Evolutionary conservation across 1,284 basidiomycete genomes (phyloP), one percentile per base, ranked within the genome.

Genomic region (Heterobasidion irregulare): DNA sequence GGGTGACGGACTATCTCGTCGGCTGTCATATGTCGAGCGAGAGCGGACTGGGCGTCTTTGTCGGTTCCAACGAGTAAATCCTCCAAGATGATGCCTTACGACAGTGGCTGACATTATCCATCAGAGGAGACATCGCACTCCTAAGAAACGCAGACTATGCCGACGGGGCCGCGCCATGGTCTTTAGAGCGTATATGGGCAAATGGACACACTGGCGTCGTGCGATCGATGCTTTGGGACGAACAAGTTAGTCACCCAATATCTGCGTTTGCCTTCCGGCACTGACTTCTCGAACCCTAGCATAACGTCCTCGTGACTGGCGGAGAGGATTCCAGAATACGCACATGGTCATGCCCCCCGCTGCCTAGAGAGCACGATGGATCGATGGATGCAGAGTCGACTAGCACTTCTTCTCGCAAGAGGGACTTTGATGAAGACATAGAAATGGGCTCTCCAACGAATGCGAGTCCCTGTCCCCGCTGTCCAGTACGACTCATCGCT

Each of bases 1-100:
- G 72, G 72, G 66, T 71, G n/a, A 72, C 72, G 7, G 70, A 73
- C 61, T 73, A 73, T 57, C 59, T 72, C 48, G 66, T 73, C 55
- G 70, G 70, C 5, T 68, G 67, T 52, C 69, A 72, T 35, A 58
- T 63, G 12, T 61, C 63, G 2, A 62, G 62, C 10, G 65, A 66
- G 51, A 69, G 66, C 50, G 68, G 67, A 52, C 61, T 73, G 8
- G 64, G 63, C 54, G 41, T 72, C n/a, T 68, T 73, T 47, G 64
- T 65, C 4, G 72, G 72, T 8, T 72, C 71, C 1, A 72, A 73
- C 50, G 71, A 72, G 71, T 67, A 53, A n/a, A 69, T 66, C 9
- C 26, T 8, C 43, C 34, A 36, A 16, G 47, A 12, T 41, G 16
- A 13, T 13, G 7, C 4, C 9, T 48, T 0, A 8, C 0, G 5